Conservation (phyloP, 164 flowering plant species). For the Buxus sempervirens region DNA sequence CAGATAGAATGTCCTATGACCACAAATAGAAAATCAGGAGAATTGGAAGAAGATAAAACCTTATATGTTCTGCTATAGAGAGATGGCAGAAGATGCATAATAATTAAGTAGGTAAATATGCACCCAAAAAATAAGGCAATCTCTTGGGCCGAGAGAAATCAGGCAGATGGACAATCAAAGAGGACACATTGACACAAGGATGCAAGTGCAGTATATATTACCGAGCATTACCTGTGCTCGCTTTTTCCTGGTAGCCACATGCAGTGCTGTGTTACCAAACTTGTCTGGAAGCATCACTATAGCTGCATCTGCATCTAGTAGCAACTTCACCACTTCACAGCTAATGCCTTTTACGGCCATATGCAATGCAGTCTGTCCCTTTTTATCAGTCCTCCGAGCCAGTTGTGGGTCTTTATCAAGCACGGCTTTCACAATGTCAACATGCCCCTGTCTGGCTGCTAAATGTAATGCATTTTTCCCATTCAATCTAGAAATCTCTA, state of each 20-base stretch:
- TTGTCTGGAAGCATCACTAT: conserved; percentile 72
- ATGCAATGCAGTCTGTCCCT: conserved; percentile 13
- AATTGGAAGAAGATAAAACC: too few relatives aligned
- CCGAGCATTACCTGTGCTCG: conserved; percentile 58
- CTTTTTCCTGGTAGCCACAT: conserved; percentile 87
- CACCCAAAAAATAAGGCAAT: too few relatives aligned
- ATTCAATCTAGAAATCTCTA: conserved; percentile 48
- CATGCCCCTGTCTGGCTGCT: conserved; percentile 65
- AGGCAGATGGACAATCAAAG: too few relatives aligned
- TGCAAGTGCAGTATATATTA: background rate
- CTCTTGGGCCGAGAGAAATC: too few relatives aligned
- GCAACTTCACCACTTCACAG: conserved; percentile 10
- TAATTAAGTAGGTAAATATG: too few relatives aligned
- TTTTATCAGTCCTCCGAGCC: conserved; percentile 9
- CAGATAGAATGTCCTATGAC: too few relatives aligned
- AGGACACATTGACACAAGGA: background rate
- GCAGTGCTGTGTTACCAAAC: conserved; percentile 76
- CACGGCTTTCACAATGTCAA: conserved; percentile 41
- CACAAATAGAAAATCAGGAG: too few relatives aligned
- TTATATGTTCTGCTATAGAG: too few relatives aligned
- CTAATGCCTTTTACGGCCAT: conserved; percentile 12
- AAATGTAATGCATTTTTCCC: conserved; percentile 67
- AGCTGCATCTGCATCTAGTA: conserved; percentile 7
- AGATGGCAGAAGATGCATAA: too few relatives aligned
- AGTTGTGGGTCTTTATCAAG: conserved; percentile 7